phyloP scores from a whole-genome alignment of 73 alveolate genomes.

The Blepharisma stoltei region DNA sequence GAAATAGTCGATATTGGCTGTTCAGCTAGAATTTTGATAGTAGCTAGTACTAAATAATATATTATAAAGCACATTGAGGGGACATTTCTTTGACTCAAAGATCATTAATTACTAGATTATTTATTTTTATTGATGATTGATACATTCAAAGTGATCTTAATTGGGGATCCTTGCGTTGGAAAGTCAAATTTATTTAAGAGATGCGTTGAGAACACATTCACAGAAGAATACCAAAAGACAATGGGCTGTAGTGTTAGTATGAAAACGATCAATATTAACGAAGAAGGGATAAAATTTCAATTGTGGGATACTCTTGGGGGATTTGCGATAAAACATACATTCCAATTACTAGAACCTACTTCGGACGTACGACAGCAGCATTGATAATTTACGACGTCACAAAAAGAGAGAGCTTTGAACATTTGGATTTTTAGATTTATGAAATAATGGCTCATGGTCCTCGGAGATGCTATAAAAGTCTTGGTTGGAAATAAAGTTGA shows the following conservation, averaged over 20 bases:
- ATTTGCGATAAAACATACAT: conserved; percentile 44
- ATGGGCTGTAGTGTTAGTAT: not conserved
- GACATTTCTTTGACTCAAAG: no score
- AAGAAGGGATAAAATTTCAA: not conserved
- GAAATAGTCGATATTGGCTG: no score
- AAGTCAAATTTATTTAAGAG: conserved; percentile 31
- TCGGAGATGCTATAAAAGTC: not conserved
- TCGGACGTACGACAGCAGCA: conserved; percentile 34
- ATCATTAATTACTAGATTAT: no score
- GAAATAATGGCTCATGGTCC: no score
- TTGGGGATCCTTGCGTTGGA: conserved; percentile 46
- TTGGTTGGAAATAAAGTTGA: not conserved
- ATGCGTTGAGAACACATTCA: conserved; percentile 22
- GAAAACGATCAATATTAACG: not conserved
- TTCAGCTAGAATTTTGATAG: no score
- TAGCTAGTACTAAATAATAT: no score
- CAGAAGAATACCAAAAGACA: conserved; percentile 34
- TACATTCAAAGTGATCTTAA: conserved; percentile 32
- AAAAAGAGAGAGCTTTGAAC: conserved; percentile 23
- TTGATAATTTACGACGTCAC: conserved; percentile 41
- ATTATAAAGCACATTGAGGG: no score
- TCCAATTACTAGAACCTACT: conserved; percentile 39
- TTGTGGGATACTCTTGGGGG: conserved; percentile 41
- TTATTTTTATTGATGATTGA: no score
- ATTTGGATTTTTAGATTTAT: conserved; percentile 24